Evolutionary conservation across 148 eudicot genomes (phyloP), one percentile per base, ranked within the genome.

Genomic region (Cornus suecica): DNA sequence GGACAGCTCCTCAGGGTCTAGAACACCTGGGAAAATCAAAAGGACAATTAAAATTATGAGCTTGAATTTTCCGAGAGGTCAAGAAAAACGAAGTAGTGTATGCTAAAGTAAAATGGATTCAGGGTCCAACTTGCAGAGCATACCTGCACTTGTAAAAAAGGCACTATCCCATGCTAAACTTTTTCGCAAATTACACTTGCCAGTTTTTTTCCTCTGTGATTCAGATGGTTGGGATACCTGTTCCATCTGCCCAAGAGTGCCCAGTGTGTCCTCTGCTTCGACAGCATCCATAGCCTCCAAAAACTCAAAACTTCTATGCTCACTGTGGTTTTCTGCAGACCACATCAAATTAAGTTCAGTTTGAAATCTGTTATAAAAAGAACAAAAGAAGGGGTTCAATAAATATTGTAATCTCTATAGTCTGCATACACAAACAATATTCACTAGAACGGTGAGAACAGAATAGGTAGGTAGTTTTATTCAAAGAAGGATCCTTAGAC

Each of bases 131-230:
- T 64, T n/a, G 42, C 42, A 60, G 61, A 76, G 42, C 76, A 71
- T 79, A 95, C 99, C 99, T 78, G 90, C 93, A 85, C 84, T 86
- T 1, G 91, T 93, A 76, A 95, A 93, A 85, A 95, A 95, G 26
- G 98, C 98, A 75, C 85, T 88, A 76, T 95, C 97, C 99, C 99
- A 95, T 24, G 99, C 99, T 87, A 95, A 88, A 82, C 99, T 95
- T 80, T 92, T 95, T 52, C 99, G 94, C 74, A 93, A 71, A 74
- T 95, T 95, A 64, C 82, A 87, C 81, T 88, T 91, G 67, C 85
- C 89, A 66, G 24, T 79, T 77, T 81, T 87, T 76, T 71, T 74
- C 66, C 31, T 80, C 71, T 71, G 83, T 64, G 86, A 79, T 77
- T 86, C 84, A 79, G 67, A 58, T 56, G 83, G 85, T 71, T 82